Percentiles rank a stretch among this genome's conserved stretches.
Evolutionary conservation across 495 filamentous ascomycete genomes (phyloP).

Genomic region (Penicillium taxi): DNA sequence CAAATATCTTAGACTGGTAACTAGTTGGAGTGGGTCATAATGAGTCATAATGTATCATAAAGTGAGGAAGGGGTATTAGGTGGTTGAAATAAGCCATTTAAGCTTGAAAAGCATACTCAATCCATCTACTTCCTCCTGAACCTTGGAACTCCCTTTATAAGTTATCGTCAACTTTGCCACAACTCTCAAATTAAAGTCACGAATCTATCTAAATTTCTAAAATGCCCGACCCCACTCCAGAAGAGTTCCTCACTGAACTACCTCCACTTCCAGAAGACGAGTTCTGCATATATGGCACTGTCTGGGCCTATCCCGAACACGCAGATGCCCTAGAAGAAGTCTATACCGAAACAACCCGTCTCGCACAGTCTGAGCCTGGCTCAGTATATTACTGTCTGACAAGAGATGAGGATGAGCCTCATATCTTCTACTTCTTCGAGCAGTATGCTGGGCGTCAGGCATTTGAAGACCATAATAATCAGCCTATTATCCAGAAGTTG

Average conservation of each 20-base stretch:
- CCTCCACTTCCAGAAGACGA: conserved; percentile 15
- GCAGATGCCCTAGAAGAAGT: conserved; percentile 26
- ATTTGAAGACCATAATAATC: conserved; percentile 25
- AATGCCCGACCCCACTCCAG: too few relatives aligned
- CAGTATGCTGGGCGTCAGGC: conserved; percentile 19
- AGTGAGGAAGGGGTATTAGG: too few relatives aligned
- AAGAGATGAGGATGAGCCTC: conserved; percentile 18
- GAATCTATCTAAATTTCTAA: too few relatives aligned
- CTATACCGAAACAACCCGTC: conserved; percentile 26
- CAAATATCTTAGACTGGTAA: too few relatives aligned
- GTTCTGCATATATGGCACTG: conserved; percentile 22
- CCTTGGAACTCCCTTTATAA: too few relatives aligned
- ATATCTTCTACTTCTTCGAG: conserved; percentile 33
- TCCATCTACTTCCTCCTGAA: too few relatives aligned
- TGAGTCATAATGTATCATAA: too few relatives aligned
- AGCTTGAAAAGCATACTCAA: too few relatives aligned
- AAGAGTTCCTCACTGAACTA: conserved; percentile 5
- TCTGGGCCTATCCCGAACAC: conserved; percentile 27
- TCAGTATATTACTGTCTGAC: conserved; percentile 26
- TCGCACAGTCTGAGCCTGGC: conserved; percentile 24
- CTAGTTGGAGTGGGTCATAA: too few relatives aligned
- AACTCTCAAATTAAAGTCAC: too few relatives aligned
- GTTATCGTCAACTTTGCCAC: too few relatives aligned
- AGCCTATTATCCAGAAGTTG: conserved; percentile 27
- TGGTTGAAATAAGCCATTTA: too few relatives aligned